Evolutionary conservation across 73 alveolate genomes (phyloP), one percentile per base, ranked within the genome.

Genomic region (Urostyla sp.): DNA sequence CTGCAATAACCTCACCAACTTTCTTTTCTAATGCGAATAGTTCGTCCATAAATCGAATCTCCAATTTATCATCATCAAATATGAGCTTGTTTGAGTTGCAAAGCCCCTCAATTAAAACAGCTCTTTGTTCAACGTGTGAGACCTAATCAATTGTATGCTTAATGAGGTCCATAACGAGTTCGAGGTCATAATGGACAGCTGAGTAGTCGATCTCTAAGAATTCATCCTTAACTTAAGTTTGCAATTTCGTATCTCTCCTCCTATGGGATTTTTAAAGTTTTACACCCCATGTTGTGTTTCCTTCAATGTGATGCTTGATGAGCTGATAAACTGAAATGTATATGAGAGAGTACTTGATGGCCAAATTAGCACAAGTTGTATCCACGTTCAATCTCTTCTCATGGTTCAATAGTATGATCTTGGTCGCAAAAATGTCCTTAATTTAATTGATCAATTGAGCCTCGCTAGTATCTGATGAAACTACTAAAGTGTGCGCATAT

Each of bases 31-130:
- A 75, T 11, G 32, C 58, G 46, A 89, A 43, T 26, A 89, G 75
- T 43, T 73, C 87, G 73, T 89, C 93, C 95, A 89, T 89, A 45
- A 45, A 52, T 75, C 93, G 46, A 16, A 89, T 59, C 34, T 84
- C 85, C 23, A 74, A 77, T 28, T 60, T 44, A 23, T 80, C 87
- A 72, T 88, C 84, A 16, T 63, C 81, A 21, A 32, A 54, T 35
- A 30, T 36, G 30, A 83, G 76, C 48, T 72, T 72, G n/a, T 66
- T 44, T 34, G 61, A 36, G 58, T 83, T 83, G 58, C 91, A 83
- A 26, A 83, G 55, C 16, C 91, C 91, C 57, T 83, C 91, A 10
- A 83, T 60, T 11, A 83, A 45, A 45, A 83, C 44, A 34, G 18
- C 69, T 30, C 57, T 35, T 40, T 83, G 91, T 3, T 32, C 44